These are phyloP conservation scores for Ogataea kodamae DNA, from an alignment of 805 yeast genomes.

Conservation along the genomic window DNA sequence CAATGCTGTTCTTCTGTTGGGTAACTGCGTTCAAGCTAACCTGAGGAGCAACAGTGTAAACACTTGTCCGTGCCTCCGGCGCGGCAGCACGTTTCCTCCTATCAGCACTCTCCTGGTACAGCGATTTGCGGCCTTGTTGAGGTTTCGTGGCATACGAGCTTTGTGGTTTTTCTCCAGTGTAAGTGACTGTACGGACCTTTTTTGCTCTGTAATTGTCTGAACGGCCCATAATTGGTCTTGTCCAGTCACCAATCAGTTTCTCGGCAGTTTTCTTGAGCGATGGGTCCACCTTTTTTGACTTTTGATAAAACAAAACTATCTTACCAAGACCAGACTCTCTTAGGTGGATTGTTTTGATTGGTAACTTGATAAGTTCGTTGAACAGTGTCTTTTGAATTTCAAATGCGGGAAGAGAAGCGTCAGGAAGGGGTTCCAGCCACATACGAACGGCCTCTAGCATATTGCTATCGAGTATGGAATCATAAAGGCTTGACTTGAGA, in stretches of 20 bases:
- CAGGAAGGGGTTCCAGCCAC: conserved; percentile 98
- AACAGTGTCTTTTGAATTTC: conserved; percentile 90
- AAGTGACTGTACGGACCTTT: conserved; percentile 63
- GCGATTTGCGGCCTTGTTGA: conserved; percentile 41
- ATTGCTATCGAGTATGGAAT: conserved; percentile 90
- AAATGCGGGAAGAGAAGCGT: conserved; percentile 95
- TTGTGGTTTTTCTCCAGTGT: conserved; percentile 55
- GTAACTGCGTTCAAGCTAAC: conserved; percentile 49
- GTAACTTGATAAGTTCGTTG: conserved; percentile 67
- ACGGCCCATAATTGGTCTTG: conserved; percentile 94
- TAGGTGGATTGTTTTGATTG: conserved; percentile 92
- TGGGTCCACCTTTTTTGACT: conserved; percentile 85
- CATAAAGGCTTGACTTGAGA: conserved; percentile 80
- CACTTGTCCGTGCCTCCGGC: conserved; percentile 86
- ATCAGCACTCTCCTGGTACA: conserved; percentile 87
- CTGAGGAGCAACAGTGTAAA: conserved; percentile 87
- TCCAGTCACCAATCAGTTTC: conserved; percentile 92
- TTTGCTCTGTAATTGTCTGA: conserved; percentile 92
- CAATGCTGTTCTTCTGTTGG: conserved; percentile 37
- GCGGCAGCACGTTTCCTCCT: conserved; percentile 94
- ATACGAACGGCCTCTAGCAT: conserved; percentile 87
- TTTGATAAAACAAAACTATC: conserved; percentile 88
- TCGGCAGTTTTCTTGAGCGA: conserved; percentile 85
- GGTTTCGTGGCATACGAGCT: conserved; percentile 35
- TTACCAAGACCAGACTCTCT: conserved; percentile 94